Conservation (phyloP, 495 filamentous ascomycete species). For the Trichocladium antarcticum region DNA sequence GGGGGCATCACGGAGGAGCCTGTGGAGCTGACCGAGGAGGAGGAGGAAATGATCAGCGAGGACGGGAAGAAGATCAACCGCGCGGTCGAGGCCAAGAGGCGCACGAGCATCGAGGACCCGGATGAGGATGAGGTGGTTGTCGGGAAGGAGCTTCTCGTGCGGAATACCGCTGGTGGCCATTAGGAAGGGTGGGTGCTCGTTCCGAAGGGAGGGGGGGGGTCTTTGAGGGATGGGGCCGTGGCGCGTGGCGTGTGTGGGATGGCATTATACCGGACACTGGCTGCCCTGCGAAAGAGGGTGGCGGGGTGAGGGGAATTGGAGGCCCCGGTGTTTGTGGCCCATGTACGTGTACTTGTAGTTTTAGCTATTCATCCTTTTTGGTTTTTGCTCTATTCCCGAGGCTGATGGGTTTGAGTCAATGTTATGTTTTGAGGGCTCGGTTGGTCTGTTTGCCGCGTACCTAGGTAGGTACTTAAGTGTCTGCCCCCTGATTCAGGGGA, state of each 20-base stretch:
- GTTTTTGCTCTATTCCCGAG: background rate
- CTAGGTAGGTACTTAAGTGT: too few species aligned
- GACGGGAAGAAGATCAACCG: slow-evolving; percentile 37
- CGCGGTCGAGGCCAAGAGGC: slow-evolving; percentile 41
- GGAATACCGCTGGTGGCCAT: slow-evolving; percentile 5
- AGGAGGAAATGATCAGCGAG: slow-evolving; percentile 24
- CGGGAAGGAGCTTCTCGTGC: slow-evolving; percentile 9
- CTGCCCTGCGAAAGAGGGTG: too few species aligned
- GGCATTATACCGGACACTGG: too few species aligned
- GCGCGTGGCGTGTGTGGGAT: background rate
- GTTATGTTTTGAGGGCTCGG: too few species aligned
- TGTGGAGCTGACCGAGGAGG: slow-evolving; percentile 22
- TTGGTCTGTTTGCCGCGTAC: too few species aligned
- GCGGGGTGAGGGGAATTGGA: background rate
- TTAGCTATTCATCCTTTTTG: slow-evolving; percentile 7
- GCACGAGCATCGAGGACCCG: slow-evolving; percentile 47
- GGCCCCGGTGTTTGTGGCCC: background rate
- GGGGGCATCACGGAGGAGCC: slow-evolving; percentile 22
- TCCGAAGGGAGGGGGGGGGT: background rate
- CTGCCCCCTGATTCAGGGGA: background rate
- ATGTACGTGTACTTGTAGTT: slow-evolving; percentile 17
- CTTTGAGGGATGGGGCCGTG: background rate
- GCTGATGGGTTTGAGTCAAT: too few species aligned
- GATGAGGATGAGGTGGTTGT: slow-evolving; percentile 40
- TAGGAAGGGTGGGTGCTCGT: slow-evolving; percentile 2